phyloP scores from a whole-genome alignment of 1,139 yeast species.

The Geotrichum histeridarum region DNA sequence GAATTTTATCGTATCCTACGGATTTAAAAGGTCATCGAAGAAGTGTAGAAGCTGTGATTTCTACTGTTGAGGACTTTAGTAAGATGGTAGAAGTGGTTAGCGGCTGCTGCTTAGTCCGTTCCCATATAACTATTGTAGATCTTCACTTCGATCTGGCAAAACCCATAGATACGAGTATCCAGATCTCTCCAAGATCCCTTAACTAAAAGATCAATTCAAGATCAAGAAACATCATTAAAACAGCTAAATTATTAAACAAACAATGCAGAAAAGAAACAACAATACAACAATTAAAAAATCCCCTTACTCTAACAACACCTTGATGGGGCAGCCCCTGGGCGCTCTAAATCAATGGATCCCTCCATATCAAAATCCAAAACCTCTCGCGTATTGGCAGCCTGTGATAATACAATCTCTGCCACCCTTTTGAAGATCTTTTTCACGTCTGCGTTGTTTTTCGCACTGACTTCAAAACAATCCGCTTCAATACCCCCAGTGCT shows the following conservation, averaged over 20 bases:
- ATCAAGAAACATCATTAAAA: neutral
- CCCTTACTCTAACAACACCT: constrained; percentile 10
- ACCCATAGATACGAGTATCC: neutral
- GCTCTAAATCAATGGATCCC: constrained; percentile 16
- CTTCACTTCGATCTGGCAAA: neutral
- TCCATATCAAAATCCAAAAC: constrained; percentile 17
- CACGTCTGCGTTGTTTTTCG: constrained; percentile 23
- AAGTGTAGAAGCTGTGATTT: no score
- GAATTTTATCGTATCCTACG: no score
- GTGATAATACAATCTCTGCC: constrained; percentile 19
- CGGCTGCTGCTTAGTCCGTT: no score
- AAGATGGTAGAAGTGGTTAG: no score
- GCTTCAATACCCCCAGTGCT: constrained; percentile 1
- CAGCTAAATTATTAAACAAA: neutral
- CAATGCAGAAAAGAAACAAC: neutral
- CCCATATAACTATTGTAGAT: neutral
- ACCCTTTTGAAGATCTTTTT: constrained; percentile 20
- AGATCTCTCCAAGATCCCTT: neutral
- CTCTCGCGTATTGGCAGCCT: constrained; percentile 11
- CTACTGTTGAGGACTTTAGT: no score
- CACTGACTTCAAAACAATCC: constrained; percentile 23
- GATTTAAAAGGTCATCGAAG: no score
- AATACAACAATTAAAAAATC: neutral
- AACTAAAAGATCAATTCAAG: neutral
- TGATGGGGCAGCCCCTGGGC: constrained; percentile 6